Evolutionary conservation across 2,329 filamentous ascomycete genomes (phyloP), one percentile per base, ranked within the genome.

Genomic region (Didymella pomorum): DNA sequence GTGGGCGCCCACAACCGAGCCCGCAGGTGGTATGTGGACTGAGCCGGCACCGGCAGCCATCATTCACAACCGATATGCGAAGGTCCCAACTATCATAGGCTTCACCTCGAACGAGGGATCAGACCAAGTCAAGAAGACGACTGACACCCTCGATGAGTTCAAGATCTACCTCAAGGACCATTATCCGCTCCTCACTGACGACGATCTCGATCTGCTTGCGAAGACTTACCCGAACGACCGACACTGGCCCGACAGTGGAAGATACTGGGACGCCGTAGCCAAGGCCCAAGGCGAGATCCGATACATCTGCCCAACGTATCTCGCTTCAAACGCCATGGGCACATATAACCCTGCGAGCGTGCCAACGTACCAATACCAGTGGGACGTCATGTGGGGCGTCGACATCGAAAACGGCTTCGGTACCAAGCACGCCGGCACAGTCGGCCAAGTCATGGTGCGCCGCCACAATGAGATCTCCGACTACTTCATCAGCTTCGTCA

Each of bases 161-260:
- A 73, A 71, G 50, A 60, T 62, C 43, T 74, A 74, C 59, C 62
- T 74, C 31, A 69, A 70, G 55, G 71, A 74, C 51, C 72, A 74
- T 59, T 74, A 82, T 33, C 79, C 85, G 4, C 72, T 85, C 0
- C 78, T 86, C 2, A 77, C 84, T 3, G 83, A 84, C 66, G 82
- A 83, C 56, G 82, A 81, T 41, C 79, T 83, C 26, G 56, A 63
- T 28, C 58, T 65, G 2, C 65, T 74, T 20, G 66, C 52, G 2
- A 59, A 64, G 2, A 70, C 64, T 10, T 74, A 73, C 45, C 71
- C 71, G n/a, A 74, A 74, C 49, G 72, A 74, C 47, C 61, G 64
- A 28, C 71, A 74, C 56, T 73, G 71, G 71, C 72, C 71, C 18
- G 72, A 74, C 60, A 71, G 67, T 10, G 72, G 72, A 41, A 35